Conservation (phyloP, 108 stramenopile species). For the Nannochloropsis granulata region DNA sequence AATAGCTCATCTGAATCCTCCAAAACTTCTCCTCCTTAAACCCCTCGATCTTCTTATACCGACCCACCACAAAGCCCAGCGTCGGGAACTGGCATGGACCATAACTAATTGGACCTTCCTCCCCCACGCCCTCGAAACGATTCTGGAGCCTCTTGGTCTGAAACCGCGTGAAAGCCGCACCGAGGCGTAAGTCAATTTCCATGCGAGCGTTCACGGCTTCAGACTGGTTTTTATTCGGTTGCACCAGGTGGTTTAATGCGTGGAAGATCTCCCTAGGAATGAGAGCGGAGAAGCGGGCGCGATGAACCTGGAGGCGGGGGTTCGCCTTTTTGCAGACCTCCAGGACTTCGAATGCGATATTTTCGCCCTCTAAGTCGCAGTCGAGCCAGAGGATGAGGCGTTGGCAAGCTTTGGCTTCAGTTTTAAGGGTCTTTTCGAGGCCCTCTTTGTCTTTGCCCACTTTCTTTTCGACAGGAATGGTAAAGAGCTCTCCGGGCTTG, state of each 20-base stretch:
- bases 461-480: constrained; percentile 17
- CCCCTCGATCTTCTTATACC: constrained; percentile 79
- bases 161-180: constrained; percentile 85
- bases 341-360: constrained; percentile 88
- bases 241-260: constrained; percentile 59
- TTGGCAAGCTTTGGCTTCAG: constrained; percentile 25
- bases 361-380: constrained; percentile 96
- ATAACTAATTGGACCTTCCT: constrained; percentile 67
- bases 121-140: constrained; percentile 64
- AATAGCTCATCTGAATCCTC: constrained; percentile 45
- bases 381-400: constrained; percentile 91
- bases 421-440: constrained; percentile 14
- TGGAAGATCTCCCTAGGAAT: constrained; percentile 72
- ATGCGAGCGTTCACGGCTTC: constrained; percentile 83
- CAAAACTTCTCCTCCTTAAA: constrained; percentile 85
- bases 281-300: constrained; percentile 86
- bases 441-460: constrained; percentile 13
- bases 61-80: constrained; percentile 82
- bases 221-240: constrained; percentile 67
- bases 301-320: constrained; percentile 47
- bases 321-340: constrained; percentile 37
- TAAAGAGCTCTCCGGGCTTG: constrained; percentile 61
- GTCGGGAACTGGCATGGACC: constrained; percentile 97
- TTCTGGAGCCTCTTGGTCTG: constrained; percentile 79
- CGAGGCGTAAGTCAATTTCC: constrained; percentile 89